These are phyloP conservation scores for Harringtonia lauricola DNA, from an alignment of 2,329 filamentous ascomycete species.

Conservation along the genomic window DNA sequence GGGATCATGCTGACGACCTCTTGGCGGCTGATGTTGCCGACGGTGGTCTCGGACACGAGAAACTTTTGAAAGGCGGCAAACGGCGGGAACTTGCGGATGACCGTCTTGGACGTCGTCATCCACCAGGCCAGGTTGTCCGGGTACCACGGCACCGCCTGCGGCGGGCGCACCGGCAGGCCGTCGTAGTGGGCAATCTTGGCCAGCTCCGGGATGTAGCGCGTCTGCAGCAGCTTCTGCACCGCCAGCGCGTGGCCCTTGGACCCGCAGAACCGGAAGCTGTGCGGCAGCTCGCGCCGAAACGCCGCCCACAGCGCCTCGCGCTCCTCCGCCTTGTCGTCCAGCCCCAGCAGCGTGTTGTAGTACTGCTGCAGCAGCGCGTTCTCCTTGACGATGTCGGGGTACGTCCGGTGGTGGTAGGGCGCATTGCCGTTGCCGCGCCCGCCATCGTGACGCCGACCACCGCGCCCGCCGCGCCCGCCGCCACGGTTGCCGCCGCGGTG, in stretches of 20 bases:
- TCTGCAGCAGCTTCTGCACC: conserved; percentile 79
- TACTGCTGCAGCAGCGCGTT: conserved; percentile 80
- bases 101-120: conserved; percentile 96
- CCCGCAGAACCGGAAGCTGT: conserved; percentile 95
- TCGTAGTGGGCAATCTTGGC: conserved; percentile 73
- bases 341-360: conserved; percentile 68
- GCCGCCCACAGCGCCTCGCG: conserved; percentile 73
- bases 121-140: conserved; percentile 92
- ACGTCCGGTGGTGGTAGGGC: conserved; percentile 15
- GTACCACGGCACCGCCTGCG: conserved; percentile 79
- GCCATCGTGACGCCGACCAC: conserved; percentile 22
- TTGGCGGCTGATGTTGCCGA: conserved; percentile 95
- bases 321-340: conserved; percentile 59
- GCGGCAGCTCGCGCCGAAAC: conserved; percentile 76
- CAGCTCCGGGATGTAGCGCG: conserved; percentile 85
- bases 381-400: conserved; percentile 57
- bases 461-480: conserved; percentile 17
- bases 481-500: conserved; percentile 20
- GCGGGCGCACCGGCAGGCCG: conserved; percentile 70
- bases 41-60: conserved; percentile 90
- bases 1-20: conserved; percentile 99
- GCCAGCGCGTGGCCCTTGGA: conserved; percentile 91
- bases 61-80: conserved; percentile 97
- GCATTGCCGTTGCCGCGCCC: conserved; percentile 11
- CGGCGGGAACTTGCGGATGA: conserved; percentile 84